These are phyloP conservation scores for Fusarium sp. DNA, from an alignment of 2,329 filamentous ascomycete genomes.

Conservation along the genomic window DNA sequence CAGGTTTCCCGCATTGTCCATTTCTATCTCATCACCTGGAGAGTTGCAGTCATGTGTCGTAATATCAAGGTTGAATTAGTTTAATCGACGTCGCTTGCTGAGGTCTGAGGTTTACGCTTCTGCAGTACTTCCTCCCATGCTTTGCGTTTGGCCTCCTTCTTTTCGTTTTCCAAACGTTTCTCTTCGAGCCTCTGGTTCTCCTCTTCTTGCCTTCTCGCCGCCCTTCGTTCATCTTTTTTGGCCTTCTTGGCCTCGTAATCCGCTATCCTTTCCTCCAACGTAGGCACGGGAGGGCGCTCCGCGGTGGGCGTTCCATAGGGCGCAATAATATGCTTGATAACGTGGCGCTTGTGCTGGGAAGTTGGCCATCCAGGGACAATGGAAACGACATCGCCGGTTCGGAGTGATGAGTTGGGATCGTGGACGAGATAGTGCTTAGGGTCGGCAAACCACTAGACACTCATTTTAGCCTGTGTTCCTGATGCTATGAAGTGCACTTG, in stretches of 20 bases:
- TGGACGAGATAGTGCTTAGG: slow-evolving; percentile 75
- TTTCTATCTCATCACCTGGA: not conserved
- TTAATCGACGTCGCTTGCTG: slow-evolving; percentile 23
- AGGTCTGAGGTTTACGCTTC: slow-evolving; percentile 25
- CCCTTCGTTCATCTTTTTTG: slow-evolving; percentile 64
- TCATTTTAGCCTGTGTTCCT: not conserved
- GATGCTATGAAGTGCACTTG: not conserved
- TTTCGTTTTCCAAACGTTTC: slow-evolving; percentile 37
- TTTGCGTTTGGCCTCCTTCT: slow-evolving; percentile 36
- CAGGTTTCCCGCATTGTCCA: not conserved
- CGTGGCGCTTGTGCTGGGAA: slow-evolving; percentile 73
- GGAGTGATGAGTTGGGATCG: slow-evolving; percentile 77
- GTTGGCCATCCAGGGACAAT: slow-evolving; percentile 73
- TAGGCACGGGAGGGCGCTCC: slow-evolving; percentile 71
- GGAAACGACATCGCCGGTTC: slow-evolving; percentile 77
- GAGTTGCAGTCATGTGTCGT: not conserved
- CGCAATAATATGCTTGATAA: slow-evolving; percentile 78
- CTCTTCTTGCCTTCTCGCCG: slow-evolving; percentile 43
- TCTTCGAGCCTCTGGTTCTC: slow-evolving; percentile 39
- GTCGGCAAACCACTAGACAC: slow-evolving; percentile 64
- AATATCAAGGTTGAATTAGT: not conserved
- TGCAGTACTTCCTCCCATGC: slow-evolving; percentile 37
- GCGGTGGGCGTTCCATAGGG: slow-evolving; percentile 70
- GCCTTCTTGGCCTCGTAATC: slow-evolving; percentile 62
- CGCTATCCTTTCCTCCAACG: slow-evolving; percentile 66